Evolutionary conservation across 2,329 filamentous ascomycete species (phyloP).

Genomic region (Botryosphaeria agaves): DNA sequence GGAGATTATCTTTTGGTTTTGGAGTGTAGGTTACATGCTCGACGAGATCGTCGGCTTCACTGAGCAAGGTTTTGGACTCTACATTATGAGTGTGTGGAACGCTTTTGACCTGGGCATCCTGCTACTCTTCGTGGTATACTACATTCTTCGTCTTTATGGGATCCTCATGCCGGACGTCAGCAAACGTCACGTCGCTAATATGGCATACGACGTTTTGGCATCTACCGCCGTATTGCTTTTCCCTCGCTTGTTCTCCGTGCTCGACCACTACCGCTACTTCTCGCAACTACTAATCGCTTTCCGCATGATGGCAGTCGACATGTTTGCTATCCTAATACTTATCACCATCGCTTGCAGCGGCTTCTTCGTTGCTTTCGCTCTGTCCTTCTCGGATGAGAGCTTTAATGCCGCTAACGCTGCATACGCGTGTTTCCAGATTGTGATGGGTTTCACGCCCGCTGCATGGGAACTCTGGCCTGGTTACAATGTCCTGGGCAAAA

Average conservation of each 20-base stretch:
- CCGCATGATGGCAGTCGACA: conserved; percentile 79
- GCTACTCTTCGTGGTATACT: conserved; percentile 71
- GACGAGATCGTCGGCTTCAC: conserved; percentile 94
- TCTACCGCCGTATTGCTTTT: conserved; percentile 80
- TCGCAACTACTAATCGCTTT: conserved; percentile 90
- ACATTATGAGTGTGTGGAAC: conserved; percentile 98
- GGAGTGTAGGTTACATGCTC: conserved; percentile 93
- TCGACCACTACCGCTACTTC: conserved; percentile 93
- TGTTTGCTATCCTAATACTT: conserved; percentile 68
- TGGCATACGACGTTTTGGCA: conserved; percentile 87
- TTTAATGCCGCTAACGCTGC: conserved; percentile 59
- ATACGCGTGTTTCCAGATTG: conserved; percentile 74
- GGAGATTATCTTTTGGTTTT: conserved; percentile 91
- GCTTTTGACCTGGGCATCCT: conserved; percentile 85
- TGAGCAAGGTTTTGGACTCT: conserved; percentile 88
- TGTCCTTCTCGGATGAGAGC: conserved; percentile 54
- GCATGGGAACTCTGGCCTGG: conserved; percentile 79
- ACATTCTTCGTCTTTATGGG: conserved; percentile 75
- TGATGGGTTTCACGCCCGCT: conserved; percentile 66
- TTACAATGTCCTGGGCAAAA: conserved; percentile 65
- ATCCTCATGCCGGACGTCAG: conserved; percentile 61
- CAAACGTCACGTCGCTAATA: conserved; percentile 53
- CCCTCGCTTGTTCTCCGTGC: conserved; percentile 76
- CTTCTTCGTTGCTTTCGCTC: conserved; percentile 86
- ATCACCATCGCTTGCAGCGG: conserved; percentile 82